phyloP scores from a whole-genome alignment of 2,329 filamentous ascomycete genomes.

The Talaromyces atroroseus region DNA sequence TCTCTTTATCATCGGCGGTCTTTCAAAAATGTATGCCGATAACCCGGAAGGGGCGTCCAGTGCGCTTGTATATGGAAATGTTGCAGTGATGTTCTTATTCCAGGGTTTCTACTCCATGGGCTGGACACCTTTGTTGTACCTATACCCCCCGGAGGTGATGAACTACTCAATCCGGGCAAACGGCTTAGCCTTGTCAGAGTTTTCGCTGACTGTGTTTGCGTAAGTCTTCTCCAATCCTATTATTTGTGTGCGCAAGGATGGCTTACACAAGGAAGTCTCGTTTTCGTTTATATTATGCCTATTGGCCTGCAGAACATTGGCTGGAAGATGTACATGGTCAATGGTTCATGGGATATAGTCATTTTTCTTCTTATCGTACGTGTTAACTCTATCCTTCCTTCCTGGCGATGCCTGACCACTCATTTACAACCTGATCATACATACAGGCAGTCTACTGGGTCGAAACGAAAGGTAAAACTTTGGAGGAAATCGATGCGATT shows the following conservation, averaged over 20 bases:
- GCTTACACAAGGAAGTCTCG: conserved; percentile 21
- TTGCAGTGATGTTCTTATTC: conserved; percentile 49
- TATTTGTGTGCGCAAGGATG: not conserved
- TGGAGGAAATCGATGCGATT: conserved; percentile 29
- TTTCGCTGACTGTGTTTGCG: conserved; percentile 21
- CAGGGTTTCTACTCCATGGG: conserved; percentile 48
- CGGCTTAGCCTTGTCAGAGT: conserved; percentile 38
- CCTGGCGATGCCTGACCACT: not conserved
- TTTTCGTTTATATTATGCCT: conserved; percentile 40
- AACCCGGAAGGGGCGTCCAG: conserved; percentile 18
- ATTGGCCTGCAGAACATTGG: conserved; percentile 40
- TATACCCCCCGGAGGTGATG: conserved; percentile 48
- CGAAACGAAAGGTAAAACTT: conserved; percentile 27
- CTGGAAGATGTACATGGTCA: conserved; percentile 47
- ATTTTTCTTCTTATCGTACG: conserved; percentile 32
- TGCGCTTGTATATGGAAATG: conserved; percentile 37
- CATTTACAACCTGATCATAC: not conserved
- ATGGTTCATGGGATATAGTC: conserved; percentile 39
- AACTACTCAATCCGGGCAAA: conserved; percentile 48
- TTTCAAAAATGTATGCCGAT: conserved; percentile 39
- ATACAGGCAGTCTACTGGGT: conserved; percentile 15
- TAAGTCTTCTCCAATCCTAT: conserved; percentile 13
- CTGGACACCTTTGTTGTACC: conserved; percentile 45
- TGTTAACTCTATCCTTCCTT: not conserved
- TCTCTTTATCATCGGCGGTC: conserved; percentile 48